Conservation (phyloP, 192 early-diverging fungal species). For the Podila epigama region DNA sequence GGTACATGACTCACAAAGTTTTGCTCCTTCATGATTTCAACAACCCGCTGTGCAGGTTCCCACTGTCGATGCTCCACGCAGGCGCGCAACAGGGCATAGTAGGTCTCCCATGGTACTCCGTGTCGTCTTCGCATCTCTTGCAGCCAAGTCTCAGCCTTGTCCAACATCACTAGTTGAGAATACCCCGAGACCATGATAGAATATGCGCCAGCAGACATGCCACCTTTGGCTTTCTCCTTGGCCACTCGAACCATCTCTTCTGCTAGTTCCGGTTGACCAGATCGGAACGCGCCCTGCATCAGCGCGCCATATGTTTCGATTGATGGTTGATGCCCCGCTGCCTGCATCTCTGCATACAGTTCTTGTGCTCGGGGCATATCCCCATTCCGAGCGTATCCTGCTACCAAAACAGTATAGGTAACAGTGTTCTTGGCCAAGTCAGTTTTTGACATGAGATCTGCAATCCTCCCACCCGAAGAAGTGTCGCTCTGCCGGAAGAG, state of each 20-base stretch:
- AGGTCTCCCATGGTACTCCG: constrained; percentile 5
- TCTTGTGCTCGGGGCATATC: constrained; percentile 2
- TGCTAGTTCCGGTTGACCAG: constrained; percentile 6
- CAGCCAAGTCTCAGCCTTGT: constrained; percentile 27
- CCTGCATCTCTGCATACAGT: constrained; percentile 20
- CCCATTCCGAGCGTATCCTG: constrained; percentile 12
- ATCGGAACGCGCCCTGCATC: constrained; percentile 39
- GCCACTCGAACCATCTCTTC: constrained; percentile 32
- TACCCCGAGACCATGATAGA: constrained; percentile 37
- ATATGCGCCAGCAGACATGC: constrained; percentile 28
- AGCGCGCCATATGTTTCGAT: constrained; percentile 36
- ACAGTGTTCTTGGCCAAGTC: constrained; percentile 8
- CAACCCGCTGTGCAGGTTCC: constrained; percentile 11
- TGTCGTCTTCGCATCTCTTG: constrained; percentile 6
- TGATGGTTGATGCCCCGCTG: constrained; percentile 7
- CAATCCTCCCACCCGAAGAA: constrained; percentile 12
- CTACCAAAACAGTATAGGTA: constrained; percentile 34
- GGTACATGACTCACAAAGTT: constrained; percentile 17
- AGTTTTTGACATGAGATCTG: constrained; percentile 14
- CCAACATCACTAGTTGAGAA: constrained; percentile 21
- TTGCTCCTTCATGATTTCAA: constrained; percentile 12
- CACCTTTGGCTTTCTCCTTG: constrained; percentile 2
- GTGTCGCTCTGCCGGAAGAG: constrained; percentile 29
- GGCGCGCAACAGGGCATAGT: constrained; percentile 12
- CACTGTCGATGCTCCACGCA: constrained; percentile 27